phyloP scores from a whole-genome alignment of 805 yeast species.

The Wickerhamiella nectarea region DNA sequence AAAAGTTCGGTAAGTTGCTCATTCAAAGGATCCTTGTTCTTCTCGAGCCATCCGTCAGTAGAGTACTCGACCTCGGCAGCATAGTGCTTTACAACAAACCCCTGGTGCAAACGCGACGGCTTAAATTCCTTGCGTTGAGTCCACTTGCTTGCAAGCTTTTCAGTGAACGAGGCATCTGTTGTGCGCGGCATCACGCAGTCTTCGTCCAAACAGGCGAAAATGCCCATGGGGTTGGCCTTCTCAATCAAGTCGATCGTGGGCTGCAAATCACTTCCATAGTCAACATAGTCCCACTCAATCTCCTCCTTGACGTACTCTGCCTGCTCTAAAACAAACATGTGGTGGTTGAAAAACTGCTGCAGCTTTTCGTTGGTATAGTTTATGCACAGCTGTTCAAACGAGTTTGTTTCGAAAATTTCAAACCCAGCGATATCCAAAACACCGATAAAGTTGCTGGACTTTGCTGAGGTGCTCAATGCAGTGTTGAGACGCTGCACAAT shows the following conservation, averaged over 20 bases:
- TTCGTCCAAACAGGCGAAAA: slow-evolving; percentile 78
- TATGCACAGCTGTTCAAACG: slow-evolving; percentile 93
- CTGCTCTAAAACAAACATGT: slow-evolving; percentile 92
- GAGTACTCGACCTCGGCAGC: slow-evolving; percentile 95
- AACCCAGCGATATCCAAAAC: slow-evolving; percentile 95
- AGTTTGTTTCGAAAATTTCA: slow-evolving; percentile 89
- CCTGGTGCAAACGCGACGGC: slow-evolving; percentile 60
- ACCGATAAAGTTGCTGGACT: slow-evolving; percentile 45
- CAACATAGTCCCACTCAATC: slow-evolving; percentile 87
- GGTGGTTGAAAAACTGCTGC: slow-evolving; percentile 93
- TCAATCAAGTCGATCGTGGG: slow-evolving; percentile 91
- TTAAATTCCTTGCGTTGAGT: slow-evolving; percentile 44
- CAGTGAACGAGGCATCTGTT: slow-evolving; percentile 67
- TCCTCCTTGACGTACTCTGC: slow-evolving; percentile 91
- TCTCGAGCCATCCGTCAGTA: slow-evolving; percentile 84
- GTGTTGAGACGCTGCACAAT: slow-evolving; percentile 65
- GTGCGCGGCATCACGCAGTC: slow-evolving; percentile 92
- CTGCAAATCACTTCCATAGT: slow-evolving; percentile 87
- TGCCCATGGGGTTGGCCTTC: slow-evolving; percentile 56
- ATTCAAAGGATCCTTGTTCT: slow-evolving; percentile 85
- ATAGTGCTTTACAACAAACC: slow-evolving; percentile 78
- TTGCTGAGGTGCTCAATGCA: slow-evolving; percentile 37
- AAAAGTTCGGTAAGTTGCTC: slow-evolving; percentile 56
- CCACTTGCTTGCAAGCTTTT: slow-evolving; percentile 59
- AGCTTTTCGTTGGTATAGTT: slow-evolving; percentile 92